A percentile compares a stretch with the other conserved stretches of the same genome.
phyloP scores from a whole-genome alignment of 2,329 filamentous ascomycete genomes.

The Phoma sp. region DNA sequence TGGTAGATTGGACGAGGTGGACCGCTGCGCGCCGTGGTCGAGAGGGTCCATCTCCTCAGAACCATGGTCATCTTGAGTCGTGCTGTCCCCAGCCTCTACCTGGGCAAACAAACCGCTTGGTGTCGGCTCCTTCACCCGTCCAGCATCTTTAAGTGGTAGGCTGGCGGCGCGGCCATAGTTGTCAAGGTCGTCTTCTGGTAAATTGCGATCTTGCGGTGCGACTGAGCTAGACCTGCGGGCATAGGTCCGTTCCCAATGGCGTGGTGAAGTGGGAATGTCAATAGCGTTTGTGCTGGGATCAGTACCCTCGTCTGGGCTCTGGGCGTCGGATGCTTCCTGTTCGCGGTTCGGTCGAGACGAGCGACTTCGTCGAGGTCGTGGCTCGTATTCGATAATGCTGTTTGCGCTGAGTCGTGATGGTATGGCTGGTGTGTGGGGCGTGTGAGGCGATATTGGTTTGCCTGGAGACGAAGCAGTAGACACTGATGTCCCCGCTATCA shows the following conservation, averaged over 20 bases:
- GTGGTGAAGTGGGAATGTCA: conserved; percentile 74
- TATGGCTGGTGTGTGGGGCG: conserved; percentile 90
- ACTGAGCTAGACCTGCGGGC: conserved; percentile 71
- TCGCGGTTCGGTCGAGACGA: conserved; percentile 40
- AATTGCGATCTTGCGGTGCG: conserved; percentile 67
- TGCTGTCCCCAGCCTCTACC: conserved; percentile 38
- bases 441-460: conserved; percentile 88
- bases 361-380: conserved; percentile 41
- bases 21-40: conserved; percentile 31
- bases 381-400: conserved; percentile 75
- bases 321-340: conserved; percentile 32
- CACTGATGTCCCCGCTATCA: conserved; percentile 69
- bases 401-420: conserved; percentile 93
- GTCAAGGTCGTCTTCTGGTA: conserved; percentile 66
- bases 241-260: conserved; percentile 52
- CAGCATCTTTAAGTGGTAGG: conserved; percentile 63
- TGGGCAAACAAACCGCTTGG: conserved; percentile 67
- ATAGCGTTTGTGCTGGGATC: conserved; percentile 67
- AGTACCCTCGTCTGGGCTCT: conserved; percentile 36
- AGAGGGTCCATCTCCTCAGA: conserved; percentile 29
- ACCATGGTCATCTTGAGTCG: conserved; percentile 31
- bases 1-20: conserved; percentile 37
- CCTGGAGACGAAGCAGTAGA: conserved; percentile 87
- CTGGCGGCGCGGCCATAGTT: conserved; percentile 70
- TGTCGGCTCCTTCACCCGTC: conserved; percentile 60